Base-by-base conservation (phyloP, 2,329 filamentous ascomycete species). In the Pestalotiopsis sp. region DNA sequence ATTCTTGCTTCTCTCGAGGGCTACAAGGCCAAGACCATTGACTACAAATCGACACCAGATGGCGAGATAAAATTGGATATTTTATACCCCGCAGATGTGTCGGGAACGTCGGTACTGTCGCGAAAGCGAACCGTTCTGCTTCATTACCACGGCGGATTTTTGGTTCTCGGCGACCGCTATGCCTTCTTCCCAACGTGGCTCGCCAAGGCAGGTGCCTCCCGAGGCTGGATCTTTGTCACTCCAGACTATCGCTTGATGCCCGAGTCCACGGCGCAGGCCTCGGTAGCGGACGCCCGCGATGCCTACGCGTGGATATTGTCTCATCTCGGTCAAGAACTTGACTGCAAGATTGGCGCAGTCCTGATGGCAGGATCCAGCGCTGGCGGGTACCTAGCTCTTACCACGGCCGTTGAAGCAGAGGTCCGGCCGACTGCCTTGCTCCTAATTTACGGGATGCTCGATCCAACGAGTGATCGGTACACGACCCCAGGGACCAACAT, bases 181-280 rank as follows among this genome's bases (percentile, higher is more conserved):
- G n/a, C 68, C 31, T 70, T 70, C 25, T 62, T 68, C 36, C 68
- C 68, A 6, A 59, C 61, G 45, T 70, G 68, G 68, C 66, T 70
- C 13, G 52, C 65, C 4, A 31, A 59, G 14, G 68, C 27, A 14
- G 62, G 59, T 56, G 60, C 57, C 14, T 65, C 66, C n/a, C 66
- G 68, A 13, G 61, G 49, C 31, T 70, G 68, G 68, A 61, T 70
- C n/a, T 65, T 70, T 23, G 68, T 70, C 23, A 65, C 60, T 11
- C 66, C 68, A 12, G 68, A 70, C 52, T 70, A 70, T 27, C 68
- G 68, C 12, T 52, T 70, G 66, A 68, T 70, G n/a, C 68, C 68
- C 31, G 68, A 70, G 25, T 61, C 68, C 7, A 70, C 68, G 20
- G 68, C 68, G 7, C 68, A 68, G 31, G 38, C 23, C 7, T 63